A percentile compares a stretch with the other conserved stretches of the same genome.
These are phyloP conservation scores for Macrocybe gigantea DNA, from an alignment of 768 basidiomycete species.

Conservation along the genomic window DNA sequence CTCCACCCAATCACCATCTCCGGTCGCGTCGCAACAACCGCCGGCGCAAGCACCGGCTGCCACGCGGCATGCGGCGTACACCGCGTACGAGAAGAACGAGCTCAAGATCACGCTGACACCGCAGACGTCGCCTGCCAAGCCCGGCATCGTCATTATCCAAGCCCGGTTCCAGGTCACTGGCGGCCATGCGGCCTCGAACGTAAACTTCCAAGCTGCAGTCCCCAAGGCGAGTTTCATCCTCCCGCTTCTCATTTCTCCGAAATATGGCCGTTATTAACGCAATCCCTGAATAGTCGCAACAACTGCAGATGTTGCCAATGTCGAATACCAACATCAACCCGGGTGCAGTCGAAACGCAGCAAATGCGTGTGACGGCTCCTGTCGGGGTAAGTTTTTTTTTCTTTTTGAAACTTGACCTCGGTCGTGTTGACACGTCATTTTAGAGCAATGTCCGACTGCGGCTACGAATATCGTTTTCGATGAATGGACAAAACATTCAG, in stretches of 20 bases:
- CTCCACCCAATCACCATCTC: conserved; percentile 30
- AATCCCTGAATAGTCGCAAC: conserved; percentile 65
- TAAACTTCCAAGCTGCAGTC: conserved; percentile 97
- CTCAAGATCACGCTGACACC: conserved; percentile 88
- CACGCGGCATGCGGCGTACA: conserved; percentile 64
- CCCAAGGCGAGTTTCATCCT: conserved; percentile 61
- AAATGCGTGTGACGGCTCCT: conserved; percentile 89
- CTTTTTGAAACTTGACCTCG: conserved; percentile 1
- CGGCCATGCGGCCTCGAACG: conserved; percentile 41
- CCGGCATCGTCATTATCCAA: conserved; percentile 88
- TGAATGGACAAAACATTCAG: conserved; percentile 64
- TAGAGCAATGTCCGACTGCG: conserved; percentile 83
- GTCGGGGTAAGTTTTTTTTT: conserved; percentile 61
- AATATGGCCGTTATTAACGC: conserved; percentile 1
- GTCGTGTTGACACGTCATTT: conserved; percentile 2
- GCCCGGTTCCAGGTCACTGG: conserved; percentile 79
- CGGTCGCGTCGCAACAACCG: conserved; percentile 24
- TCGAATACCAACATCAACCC: conserved; percentile 76
- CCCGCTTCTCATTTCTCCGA: background rate
- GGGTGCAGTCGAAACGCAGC: conserved; percentile 85
- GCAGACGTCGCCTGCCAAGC: conserved; percentile 69
- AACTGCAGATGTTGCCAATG: conserved; percentile 97
- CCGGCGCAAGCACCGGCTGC: conserved; percentile 27
- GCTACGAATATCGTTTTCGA: conserved; percentile 74
- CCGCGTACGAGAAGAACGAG: conserved; percentile 89